phyloP scores from a whole-genome alignment of 2,329 filamentous ascomycete genomes.

The Magnaporthales sp. region DNA sequence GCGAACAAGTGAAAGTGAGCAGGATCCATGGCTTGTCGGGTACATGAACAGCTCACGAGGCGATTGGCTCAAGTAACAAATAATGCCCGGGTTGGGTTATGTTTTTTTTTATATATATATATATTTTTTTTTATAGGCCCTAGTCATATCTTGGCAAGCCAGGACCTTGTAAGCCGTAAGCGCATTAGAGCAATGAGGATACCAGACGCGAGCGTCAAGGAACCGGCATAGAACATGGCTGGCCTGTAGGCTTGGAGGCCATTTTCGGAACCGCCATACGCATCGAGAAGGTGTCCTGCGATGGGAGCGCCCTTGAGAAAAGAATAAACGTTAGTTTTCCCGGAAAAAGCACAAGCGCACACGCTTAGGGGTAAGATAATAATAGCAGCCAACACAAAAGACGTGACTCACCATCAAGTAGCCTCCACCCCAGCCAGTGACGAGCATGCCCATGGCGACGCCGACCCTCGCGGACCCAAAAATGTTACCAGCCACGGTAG shows the following conservation, averaged over 20 bases:
- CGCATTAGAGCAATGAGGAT: conserved; percentile 32
- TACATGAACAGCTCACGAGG: background rate
- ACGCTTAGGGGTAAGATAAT: no score
- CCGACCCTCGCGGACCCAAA: conserved; percentile 46
- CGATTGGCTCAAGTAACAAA: background rate
- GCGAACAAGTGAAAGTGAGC: background rate
- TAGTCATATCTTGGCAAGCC: conserved; percentile 24
- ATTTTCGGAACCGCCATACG: conserved; percentile 39
- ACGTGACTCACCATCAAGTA: conserved; percentile 44
- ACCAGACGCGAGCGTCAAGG: conserved; percentile 36
- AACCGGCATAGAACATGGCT: conserved; percentile 54
- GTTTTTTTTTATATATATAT: background rate
- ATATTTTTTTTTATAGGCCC: background rate
- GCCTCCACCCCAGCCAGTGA: conserved; percentile 51
- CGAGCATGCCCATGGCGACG: conserved; percentile 53
- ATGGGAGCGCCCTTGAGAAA: conserved; percentile 41
- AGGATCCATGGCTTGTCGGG: background rate
- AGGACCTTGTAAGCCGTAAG: conserved; percentile 28
- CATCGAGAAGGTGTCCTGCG: conserved; percentile 49
- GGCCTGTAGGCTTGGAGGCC: conserved; percentile 46
- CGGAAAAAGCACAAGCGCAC: background rate
- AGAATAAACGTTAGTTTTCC: background rate
- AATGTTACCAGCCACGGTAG: conserved; percentile 50
- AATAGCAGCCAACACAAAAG: no score
- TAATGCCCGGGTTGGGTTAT: background rate